Conservation (phyloP, 257 asterid genomes). For the Buddleja alternifolia region DNA sequence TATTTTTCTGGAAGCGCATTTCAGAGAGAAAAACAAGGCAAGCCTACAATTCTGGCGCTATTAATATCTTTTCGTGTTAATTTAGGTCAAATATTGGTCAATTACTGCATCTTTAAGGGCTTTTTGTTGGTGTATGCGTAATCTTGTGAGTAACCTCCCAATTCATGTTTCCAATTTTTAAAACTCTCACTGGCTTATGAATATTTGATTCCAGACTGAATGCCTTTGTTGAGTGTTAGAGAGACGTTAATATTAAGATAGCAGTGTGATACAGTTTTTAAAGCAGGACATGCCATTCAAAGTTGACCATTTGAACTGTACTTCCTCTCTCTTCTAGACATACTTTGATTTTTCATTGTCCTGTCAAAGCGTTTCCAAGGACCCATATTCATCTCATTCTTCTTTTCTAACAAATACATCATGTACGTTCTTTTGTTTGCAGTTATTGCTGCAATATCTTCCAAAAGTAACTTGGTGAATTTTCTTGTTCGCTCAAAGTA, state of each 20-base stretch:
- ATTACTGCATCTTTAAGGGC: not conserved
- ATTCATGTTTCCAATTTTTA: constrained; percentile 5
- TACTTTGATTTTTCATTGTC: constrained; percentile 14
- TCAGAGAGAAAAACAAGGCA: not conserved
- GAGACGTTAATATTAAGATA: constrained; percentile 12
- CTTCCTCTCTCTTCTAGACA: not conserved
- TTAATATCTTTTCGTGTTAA: not conserved
- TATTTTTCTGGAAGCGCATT: not conserved
- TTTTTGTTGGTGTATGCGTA: constrained; percentile 4
- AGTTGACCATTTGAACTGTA: constrained; percentile 19
- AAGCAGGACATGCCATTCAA: constrained; percentile 24
- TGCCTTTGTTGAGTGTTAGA: constrained; percentile 5
- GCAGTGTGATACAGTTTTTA: constrained; percentile 9
- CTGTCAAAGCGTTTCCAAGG: constrained; percentile 9
- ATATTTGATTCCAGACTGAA: constrained; percentile 14
- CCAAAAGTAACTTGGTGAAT: constrained; percentile 34
- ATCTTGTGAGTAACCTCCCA: constrained; percentile 11
- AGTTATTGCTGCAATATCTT: constrained; percentile 37
- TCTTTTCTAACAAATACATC: constrained; percentile 10
- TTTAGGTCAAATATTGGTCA: constrained; percentile 6
- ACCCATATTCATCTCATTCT: constrained; percentile 6
- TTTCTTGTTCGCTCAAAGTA: constrained; percentile 47
- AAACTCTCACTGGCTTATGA: not conserved
- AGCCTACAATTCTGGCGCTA: not conserved
- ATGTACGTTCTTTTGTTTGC: constrained; percentile 26